Conservation (phyloP, 208 protist genomes). For the Crithidia sp. region DNA sequence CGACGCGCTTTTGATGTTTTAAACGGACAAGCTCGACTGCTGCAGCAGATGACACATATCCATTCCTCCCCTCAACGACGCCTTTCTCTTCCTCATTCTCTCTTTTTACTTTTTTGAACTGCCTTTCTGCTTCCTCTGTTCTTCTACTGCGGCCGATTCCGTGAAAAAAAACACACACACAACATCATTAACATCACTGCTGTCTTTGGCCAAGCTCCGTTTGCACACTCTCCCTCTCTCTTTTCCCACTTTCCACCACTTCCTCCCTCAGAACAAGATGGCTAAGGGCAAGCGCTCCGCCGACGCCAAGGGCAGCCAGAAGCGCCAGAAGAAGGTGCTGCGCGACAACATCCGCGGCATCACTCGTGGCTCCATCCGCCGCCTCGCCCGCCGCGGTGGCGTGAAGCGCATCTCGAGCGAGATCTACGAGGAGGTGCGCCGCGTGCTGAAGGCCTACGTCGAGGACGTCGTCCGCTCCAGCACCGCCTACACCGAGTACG, state of each 20-base stretch:
- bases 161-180: no score
- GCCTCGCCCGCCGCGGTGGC: conserved; percentile 91
- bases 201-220: no score
- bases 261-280: background rate
- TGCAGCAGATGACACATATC: no score
- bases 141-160: no score
- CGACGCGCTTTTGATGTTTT: no score
- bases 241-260: background rate
- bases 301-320: conserved; percentile 72
- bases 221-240: no score
- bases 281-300: conserved; percentile 72
- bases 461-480: conserved; percentile 83
- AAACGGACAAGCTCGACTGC: no score
- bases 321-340: conserved; percentile 87
- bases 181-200: no score
- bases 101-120: no score
- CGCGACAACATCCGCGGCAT: conserved; percentile 89
- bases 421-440: conserved; percentile 72
- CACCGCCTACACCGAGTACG: conserved; percentile 87
- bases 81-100: no score
- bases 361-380: conserved; percentile 86
- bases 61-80: no score
- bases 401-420: conserved; percentile 89
- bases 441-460: conserved; percentile 85
- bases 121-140: no score